Conservation (phyloP, 352 stramenopile species). For the Globisporangium parvum region DNA sequence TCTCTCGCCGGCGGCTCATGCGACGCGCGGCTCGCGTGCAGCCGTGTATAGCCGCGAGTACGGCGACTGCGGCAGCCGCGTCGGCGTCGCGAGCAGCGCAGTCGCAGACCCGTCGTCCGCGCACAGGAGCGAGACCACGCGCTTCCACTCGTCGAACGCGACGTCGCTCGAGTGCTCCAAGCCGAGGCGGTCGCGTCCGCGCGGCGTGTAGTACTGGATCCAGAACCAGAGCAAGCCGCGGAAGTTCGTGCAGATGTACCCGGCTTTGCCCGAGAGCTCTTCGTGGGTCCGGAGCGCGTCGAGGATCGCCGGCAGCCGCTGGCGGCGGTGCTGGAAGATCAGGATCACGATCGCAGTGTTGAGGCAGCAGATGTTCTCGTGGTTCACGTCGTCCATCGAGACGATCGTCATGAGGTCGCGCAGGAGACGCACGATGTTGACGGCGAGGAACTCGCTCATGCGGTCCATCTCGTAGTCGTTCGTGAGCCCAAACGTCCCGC, state of each 20-base stretch:
- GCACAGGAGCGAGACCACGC: slow-evolving; percentile 88
- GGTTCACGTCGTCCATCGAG: slow-evolving; percentile 92
- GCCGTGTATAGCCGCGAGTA: slow-evolving; percentile 58
- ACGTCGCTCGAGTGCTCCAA: slow-evolving; percentile 95
- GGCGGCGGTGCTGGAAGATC: slow-evolving; percentile 91
- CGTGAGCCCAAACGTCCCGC: slow-evolving; percentile 32
- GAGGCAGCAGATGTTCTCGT: slow-evolving; percentile 97
- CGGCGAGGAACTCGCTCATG: slow-evolving; percentile 83
- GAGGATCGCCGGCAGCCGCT: slow-evolving; percentile 67
- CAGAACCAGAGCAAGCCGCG: slow-evolving; percentile 93
- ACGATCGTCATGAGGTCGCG: slow-evolving; percentile 94
- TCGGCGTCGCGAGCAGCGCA: slow-evolving; percentile 59
- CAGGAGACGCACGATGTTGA: slow-evolving; percentile 88
- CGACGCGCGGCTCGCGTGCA: slow-evolving; percentile 6
- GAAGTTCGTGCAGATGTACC: slow-evolving; percentile 88
- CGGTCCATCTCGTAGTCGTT: slow-evolving; percentile 66
- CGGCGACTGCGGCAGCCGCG: slow-evolving; percentile 47
- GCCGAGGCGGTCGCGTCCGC: slow-evolving; percentile 89
- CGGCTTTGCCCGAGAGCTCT: slow-evolving; percentile 50
- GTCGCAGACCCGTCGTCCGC: slow-evolving; percentile 89
- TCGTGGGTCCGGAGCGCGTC: slow-evolving; percentile 62
- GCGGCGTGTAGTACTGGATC: slow-evolving; percentile 94
- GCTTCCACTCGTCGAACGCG: slow-evolving; percentile 91
- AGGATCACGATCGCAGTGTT: slow-evolving; percentile 96
- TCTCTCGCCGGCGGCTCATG: slow-evolving; percentile 4